These are phyloP conservation scores for Isoetes taiwanensis DNA, from an alignment of 75 land plant species.

Conservation along the genomic window DNA sequence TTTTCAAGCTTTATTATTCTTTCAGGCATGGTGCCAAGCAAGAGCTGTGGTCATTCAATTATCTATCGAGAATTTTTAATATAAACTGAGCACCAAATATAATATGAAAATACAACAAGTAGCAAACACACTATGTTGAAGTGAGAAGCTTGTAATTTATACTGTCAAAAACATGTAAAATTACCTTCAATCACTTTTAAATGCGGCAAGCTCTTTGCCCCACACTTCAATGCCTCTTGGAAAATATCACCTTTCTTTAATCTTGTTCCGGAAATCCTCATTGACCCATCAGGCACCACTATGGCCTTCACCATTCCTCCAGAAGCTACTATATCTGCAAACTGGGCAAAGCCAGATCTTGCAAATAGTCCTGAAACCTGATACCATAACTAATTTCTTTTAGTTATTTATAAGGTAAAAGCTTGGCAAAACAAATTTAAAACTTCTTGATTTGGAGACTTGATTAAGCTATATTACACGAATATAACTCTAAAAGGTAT, in stretches of 20 bases:
- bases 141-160: background rate
- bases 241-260: conserved; percentile 84
- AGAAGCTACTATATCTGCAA: conserved; percentile 40
- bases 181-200: conserved; percentile 71
- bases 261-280: conserved; percentile 59
- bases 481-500: background rate
- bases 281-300: conserved; percentile 55
- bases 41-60: too few species aligned
- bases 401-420: too few species aligned
- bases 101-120: background rate
- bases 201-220: conserved; percentile 85
- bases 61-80: too few species aligned
- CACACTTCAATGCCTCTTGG: conserved; percentile 75
- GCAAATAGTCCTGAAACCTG: conserved; percentile 65
- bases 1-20: too few species aligned
- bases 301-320: conserved; percentile 69
- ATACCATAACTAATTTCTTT: too few species aligned
- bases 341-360: conserved; percentile 55
- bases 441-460: too few species aligned
- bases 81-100: background rate
- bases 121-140: background rate
- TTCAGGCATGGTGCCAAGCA: too few species aligned
- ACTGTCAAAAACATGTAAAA: too few species aligned
- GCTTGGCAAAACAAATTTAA: too few species aligned
- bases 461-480: too few species aligned